Evolutionary conservation across 2,329 filamentous ascomycete species (phyloP).

Genomic region (Coleophoma eucalyptorum): DNA sequence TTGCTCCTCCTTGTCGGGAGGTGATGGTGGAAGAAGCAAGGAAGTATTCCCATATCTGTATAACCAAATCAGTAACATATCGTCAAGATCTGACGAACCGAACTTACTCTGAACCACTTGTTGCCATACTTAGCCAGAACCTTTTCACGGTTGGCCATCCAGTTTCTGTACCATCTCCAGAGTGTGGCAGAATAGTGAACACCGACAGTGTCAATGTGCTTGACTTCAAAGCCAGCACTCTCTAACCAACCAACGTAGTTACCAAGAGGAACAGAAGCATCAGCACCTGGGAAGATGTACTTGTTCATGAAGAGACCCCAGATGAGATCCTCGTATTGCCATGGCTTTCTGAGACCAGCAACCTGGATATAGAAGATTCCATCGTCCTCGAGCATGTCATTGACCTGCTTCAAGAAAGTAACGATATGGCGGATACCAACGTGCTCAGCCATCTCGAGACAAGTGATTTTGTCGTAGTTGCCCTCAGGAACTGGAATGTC

Average conservation of each 20-base stretch:
- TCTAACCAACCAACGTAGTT: slow-evolving; percentile 84
- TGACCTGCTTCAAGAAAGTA: slow-evolving; percentile 77
- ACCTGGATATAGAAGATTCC: slow-evolving; percentile 96
- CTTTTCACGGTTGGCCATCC: slow-evolving; percentile 90
- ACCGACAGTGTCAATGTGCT: slow-evolving; percentile 87
- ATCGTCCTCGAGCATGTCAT: slow-evolving; percentile 95
- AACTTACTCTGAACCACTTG: slow-evolving; percentile 87
- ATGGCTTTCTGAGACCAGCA: slow-evolving; percentile 86
- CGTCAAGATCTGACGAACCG: not conserved
- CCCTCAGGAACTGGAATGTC: slow-evolving; percentile 79
- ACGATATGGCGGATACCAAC: slow-evolving; percentile 89
- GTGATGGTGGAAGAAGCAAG: slow-evolving; percentile 72
- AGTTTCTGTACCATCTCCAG: slow-evolving; percentile 99
- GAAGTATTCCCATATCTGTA: slow-evolving; percentile 78
- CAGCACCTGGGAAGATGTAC: slow-evolving; percentile 95
- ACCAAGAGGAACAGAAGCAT: slow-evolving; percentile 89
- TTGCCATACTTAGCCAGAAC: slow-evolving; percentile 92
- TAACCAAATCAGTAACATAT: slow-evolving; percentile 10
- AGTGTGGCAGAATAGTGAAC: slow-evolving; percentile 96
- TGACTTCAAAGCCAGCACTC: slow-evolving; percentile 84
- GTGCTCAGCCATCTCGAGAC: slow-evolving; percentile 98
- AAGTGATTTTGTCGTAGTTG: slow-evolving; percentile 91
- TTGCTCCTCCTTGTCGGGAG: slow-evolving; percentile 71
- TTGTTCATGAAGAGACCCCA: slow-evolving; percentile 99
- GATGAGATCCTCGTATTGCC: slow-evolving; percentile 97